A percentile compares a stretch with the other conserved stretches of the same genome.
phyloP scores from a whole-genome alignment of 2,329 filamentous ascomycete genomes.

The Hypocrella siamensis region DNA sequence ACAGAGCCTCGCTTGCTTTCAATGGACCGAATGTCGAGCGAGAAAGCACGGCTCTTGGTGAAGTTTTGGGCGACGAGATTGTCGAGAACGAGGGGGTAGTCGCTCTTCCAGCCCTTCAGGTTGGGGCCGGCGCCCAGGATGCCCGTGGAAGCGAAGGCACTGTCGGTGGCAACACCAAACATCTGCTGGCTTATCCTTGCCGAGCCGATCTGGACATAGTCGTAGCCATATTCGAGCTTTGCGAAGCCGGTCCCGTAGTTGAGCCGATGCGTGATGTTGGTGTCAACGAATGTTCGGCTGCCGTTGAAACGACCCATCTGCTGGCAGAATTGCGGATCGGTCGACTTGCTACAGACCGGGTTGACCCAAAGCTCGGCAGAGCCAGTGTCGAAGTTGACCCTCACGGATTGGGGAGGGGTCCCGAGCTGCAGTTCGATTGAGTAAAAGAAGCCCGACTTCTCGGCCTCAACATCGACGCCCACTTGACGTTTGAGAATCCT shows the following conservation, averaged over 20 bases:
- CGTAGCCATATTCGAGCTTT: conserved; percentile 17
- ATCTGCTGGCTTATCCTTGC: conserved; percentile 17
- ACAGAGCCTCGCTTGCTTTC: conserved; percentile 15
- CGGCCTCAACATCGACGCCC: conserved; percentile 9
- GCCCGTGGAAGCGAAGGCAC: conserved; percentile 12
- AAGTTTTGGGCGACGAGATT: conserved; percentile 16
- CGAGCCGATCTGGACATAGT: conserved; percentile 16
- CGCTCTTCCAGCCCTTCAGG: conserved; percentile 16
- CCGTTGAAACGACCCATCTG: conserved; percentile 14
- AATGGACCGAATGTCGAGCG: conserved; percentile 17
- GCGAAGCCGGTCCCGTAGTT: conserved; percentile 17
- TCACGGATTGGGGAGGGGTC: conserved; percentile 20
- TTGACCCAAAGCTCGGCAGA: conserved; percentile 27
- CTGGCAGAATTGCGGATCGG: conserved; percentile 12
- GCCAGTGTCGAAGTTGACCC: conserved; percentile 24
- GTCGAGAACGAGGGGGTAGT: conserved; percentile 20
- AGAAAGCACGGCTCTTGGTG: conserved; percentile 21
- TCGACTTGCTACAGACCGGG: conserved; percentile 18
- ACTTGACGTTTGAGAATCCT: conserved; percentile 13
- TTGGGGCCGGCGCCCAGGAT: conserved; percentile 20
- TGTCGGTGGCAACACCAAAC: conserved; percentile 20
- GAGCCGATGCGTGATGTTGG: conserved; percentile 10
- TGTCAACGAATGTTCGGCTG: conserved; percentile 13
- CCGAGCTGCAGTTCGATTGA: conserved; percentile 22
- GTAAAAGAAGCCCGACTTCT: conserved; percentile 19